Conservation (phyloP, 352 stramenopile genomes). For the Pythium guiyangense region DNA sequence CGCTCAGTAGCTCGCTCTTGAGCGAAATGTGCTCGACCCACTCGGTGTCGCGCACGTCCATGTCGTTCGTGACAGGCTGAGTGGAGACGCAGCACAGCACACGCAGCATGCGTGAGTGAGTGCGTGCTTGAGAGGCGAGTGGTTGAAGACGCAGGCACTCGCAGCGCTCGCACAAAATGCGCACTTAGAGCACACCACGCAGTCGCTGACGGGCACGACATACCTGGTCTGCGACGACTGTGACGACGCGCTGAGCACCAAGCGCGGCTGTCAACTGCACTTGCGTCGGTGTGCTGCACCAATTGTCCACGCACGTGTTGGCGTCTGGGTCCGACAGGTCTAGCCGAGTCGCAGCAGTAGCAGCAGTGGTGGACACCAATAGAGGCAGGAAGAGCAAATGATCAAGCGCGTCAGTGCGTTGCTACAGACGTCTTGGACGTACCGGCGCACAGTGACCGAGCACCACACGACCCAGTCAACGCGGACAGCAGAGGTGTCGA, state of each 20-base stretch:
- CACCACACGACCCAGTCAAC: no score
- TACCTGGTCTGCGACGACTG: constrained; percentile 51
- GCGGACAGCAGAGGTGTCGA: no score
- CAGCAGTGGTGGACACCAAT: background rate
- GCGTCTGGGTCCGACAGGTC: constrained; percentile 63
- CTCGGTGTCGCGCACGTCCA: constrained; percentile 45
- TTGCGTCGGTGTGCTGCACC: constrained; percentile 48
- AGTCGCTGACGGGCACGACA: background rate
- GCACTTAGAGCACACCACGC: no score
- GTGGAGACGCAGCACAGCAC: background rate
- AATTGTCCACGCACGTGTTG: constrained; percentile 56
- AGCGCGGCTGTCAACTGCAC: constrained; percentile 26
- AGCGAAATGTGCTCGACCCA: constrained; percentile 64
- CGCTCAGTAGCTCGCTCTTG: constrained; percentile 63
- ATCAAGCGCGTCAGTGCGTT: no score
- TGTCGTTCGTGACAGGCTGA: constrained; percentile 28
- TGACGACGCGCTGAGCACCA: constrained; percentile 25
- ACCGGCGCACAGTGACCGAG: no score
- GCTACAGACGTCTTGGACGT: no score
- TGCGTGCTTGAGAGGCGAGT: background rate
- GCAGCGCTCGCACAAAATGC: no score
- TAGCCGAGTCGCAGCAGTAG: constrained; percentile 9
- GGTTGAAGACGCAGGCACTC: background rate
- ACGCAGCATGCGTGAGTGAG: background rate
- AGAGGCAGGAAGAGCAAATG: no score